Percentiles rank a stretch among this genome's conserved stretches.
These are phyloP conservation scores for Agarophyton chilense DNA, from an alignment of 23 red algal genomes.

Conservation along the genomic window DNA sequence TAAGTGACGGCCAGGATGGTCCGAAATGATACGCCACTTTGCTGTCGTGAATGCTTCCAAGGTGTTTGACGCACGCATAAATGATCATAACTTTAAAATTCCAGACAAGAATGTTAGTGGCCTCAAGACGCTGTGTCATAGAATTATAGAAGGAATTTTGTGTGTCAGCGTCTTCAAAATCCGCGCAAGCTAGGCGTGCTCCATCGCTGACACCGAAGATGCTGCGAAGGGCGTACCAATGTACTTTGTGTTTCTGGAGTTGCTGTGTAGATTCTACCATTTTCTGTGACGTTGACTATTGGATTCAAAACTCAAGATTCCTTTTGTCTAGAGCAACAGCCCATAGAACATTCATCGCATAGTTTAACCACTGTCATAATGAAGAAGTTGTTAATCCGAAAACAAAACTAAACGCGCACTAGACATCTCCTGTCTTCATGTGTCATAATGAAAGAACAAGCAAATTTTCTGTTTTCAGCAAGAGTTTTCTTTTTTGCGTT, in stretches of 20 bases:
- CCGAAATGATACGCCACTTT: neutral
- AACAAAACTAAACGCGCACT: neutral
- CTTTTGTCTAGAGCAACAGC: neutral
- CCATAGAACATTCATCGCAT: neutral
- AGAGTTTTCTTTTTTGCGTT: no score
- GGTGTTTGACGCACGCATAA: slow-evolving; percentile 15
- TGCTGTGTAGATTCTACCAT: neutral
- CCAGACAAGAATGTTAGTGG: slow-evolving; percentile 17
- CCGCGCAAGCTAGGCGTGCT: neutral
- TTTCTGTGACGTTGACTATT: slow-evolving; percentile 1
- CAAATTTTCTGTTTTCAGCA: neutral
- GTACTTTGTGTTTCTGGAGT: neutral
- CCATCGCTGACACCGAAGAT: slow-evolving; percentile 23
- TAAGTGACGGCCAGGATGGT: neutral
- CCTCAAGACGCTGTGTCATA: neutral
- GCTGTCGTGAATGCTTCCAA: neutral
- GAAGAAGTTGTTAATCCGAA: slow-evolving; percentile 26
- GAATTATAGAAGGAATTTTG: neutral
- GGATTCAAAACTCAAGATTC: neutral
- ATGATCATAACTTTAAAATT: slow-evolving; percentile 26
- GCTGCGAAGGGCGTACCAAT: neutral
- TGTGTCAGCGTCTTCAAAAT: neutral
- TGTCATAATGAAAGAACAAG: neutral
- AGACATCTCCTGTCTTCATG: neutral
- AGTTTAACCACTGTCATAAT: slow-evolving; percentile 22